Evolutionary conservation across 805 yeast genomes (phyloP).

Genomic region (Cyberlindnera petersonii): DNA sequence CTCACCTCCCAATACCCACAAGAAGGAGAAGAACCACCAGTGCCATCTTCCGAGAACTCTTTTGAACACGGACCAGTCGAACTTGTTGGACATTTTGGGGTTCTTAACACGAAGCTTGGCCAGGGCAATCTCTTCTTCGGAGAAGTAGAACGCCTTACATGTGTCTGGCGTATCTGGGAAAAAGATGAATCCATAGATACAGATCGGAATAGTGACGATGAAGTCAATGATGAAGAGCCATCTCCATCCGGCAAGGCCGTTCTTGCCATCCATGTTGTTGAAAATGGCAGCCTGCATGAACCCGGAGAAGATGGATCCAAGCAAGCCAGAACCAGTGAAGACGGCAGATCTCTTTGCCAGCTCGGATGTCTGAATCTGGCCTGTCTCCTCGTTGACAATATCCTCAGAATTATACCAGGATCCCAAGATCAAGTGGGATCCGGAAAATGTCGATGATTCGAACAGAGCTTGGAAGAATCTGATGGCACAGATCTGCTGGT

Average conservation of each 20-base stretch:
- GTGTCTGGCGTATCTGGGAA: constrained; percentile 58
- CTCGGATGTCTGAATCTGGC: constrained; percentile 33
- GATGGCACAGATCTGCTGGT: constrained; percentile 48
- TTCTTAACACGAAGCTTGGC: constrained; percentile 43
- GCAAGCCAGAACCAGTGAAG: constrained; percentile 49
- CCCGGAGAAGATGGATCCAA: constrained; percentile 53
- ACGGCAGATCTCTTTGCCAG: constrained; percentile 49
- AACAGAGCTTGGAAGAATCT: constrained; percentile 60
- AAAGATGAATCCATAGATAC: constrained; percentile 50
- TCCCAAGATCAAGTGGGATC: constrained; percentile 52
- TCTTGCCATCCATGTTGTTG: constrained; percentile 35
- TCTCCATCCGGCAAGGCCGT: constrained; percentile 56
- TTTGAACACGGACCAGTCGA: constrained; percentile 34
- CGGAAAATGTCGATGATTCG: constrained; percentile 54
- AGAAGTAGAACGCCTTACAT: constrained; percentile 38
- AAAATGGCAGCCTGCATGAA: constrained; percentile 53
- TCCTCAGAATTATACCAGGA: constrained; percentile 47
- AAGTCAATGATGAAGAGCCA: constrained; percentile 65
- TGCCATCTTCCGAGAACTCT: constrained; percentile 53
- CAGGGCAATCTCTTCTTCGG: constrained; percentile 37
- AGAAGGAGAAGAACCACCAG: constrained; percentile 49
- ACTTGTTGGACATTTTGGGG: constrained; percentile 33
- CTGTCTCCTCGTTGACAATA: constrained; percentile 23
- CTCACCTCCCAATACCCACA: constrained; percentile 52
- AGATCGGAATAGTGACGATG: constrained; percentile 53